Evolutionary conservation across 441 rosid genomes (phyloP), one percentile per base, ranked within the genome.

Genomic region (Bocquillonia castaneifolia): DNA sequence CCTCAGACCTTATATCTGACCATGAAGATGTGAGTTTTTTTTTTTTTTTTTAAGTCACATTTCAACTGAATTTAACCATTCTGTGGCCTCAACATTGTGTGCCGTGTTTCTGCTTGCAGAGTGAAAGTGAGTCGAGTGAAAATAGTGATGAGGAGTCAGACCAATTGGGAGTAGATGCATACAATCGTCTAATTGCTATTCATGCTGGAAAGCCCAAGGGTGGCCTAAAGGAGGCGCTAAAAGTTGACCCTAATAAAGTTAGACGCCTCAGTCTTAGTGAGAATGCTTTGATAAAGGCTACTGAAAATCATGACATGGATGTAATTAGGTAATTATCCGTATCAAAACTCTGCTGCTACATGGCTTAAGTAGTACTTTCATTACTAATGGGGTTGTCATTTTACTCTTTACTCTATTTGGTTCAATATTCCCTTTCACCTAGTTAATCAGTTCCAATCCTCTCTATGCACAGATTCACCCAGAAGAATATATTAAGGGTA

Each of bases 151-250:
- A 83, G 12, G 92, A 86, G 57, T 45, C 81, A 77, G 66, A 64
- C 76, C 79, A 67, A 56, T 48, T 69, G 60, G 72, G 59, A 67
- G 84, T 67, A 0, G 85, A 84, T 17, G 74, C 77, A 20, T 93
- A 93, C 77, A 93, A 81, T 79, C 70, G 83, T 72, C 37, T 93
- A 68, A 93, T 93, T 67, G 86, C 97, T 68, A 91, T 91, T 53
- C 93, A 84, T 42, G 95, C 97, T 45, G 96, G 98, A 66, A 91
- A 86, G 76, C 95, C 97, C 2, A 89, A 86, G 81, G 97, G 98
- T 26, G 94, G 94, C 15, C 70, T 86, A 25, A 59, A 25, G 70
- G 93, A 89, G 71, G 82, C 80, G 26, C 77, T 89, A 36, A 78
- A 67, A 29, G 85, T 91, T 47, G 89, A 92, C 56, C 79, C 82